Base-by-base conservation (phyloP, 2,329 filamentous ascomycete species). In the Xylaria sp. region DNA sequence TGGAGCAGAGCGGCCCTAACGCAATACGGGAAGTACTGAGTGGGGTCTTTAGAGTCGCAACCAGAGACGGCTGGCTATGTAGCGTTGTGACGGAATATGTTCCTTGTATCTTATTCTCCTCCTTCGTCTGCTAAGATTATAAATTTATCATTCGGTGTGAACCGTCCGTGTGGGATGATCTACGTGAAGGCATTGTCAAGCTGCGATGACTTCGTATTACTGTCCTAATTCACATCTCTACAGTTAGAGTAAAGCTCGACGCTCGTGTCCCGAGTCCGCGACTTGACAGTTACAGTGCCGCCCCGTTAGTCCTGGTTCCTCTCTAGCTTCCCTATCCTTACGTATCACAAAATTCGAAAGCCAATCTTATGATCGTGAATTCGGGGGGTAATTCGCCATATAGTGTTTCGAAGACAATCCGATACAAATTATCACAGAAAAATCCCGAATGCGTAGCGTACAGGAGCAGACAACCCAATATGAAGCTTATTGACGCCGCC, bases 401-500 rank as follows among this genome's bases (percentile, higher is more conserved):
- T 13, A 37, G 4, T 3, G 9, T 56, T 56, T 31, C 10, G n/a
- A 13, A 18, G 8, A 10, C n/a, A 12, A n/a, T 37, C 34, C 20
- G 2, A 41, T 39, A 28, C n/a, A 13, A 18, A 37, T 9, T 10
- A 37, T 10, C 18, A 2, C 20, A 2, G 41, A n/a, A 12, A 57
- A n/a, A 13, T 10, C 25, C 13, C 4, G 13, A 12, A 58, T 18
- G 20, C 18, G 1, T n/a, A 28, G 12, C 25, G 34, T 41, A 28
- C 7, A 20, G 13, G 39, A 44, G 8, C 20, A 41, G 9, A 31
- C 8, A 41, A 9, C 23, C 7, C 20, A 9, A 58, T 44, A 66
- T 66, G 63, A 46, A 44, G n/a, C 6, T 37, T 10, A 31, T 69
- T 46, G 57, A 69, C 20, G 58, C 63, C 6, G 41, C 58, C 28